Evolutionary conservation across 768 basidiomycete species (phyloP).

Genomic region (Pisolithus albus): DNA sequence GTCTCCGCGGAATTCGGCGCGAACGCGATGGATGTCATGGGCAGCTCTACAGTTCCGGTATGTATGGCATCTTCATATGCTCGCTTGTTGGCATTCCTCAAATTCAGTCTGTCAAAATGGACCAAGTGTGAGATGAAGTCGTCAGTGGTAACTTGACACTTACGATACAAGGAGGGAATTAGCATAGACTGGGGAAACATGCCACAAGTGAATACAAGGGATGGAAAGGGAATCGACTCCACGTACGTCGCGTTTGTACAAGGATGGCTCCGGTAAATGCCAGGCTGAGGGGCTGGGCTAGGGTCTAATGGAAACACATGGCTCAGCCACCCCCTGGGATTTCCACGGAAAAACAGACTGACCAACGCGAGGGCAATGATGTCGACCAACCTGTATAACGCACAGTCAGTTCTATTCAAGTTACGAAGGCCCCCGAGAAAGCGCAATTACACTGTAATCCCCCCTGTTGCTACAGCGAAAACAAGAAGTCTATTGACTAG

Average conservation of each 20-base stretch:
- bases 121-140: neutral
- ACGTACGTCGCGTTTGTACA: conserved; percentile 23
- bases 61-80: conserved; percentile 2
- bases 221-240: too few species aligned
- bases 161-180: conserved; percentile 26
- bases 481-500: conserved; percentile 10
- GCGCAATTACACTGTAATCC: conserved; percentile 16
- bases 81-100: conserved; percentile 17
- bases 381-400: conserved; percentile 15
- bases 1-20: conserved; percentile 13
- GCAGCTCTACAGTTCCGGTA: conserved; percentile 5
- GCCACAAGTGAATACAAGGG: neutral
- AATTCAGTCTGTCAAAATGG: conserved; percentile 16
- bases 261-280: conserved; percentile 17
- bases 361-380: conserved; percentile 21
- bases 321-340: neutral
- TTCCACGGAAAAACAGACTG: neutral
- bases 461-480: conserved; percentile 22
- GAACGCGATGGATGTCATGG: conserved; percentile 18
- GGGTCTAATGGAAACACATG: conserved; percentile 5
- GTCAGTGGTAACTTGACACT: neutral
- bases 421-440: neutral
- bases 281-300: conserved; percentile 13
- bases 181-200: conserved; percentile 19
- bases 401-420: neutral